These are phyloP conservation scores for Ochetophila trinervis DNA, from an alignment of 306 rosid species.

Conservation along the genomic window DNA sequence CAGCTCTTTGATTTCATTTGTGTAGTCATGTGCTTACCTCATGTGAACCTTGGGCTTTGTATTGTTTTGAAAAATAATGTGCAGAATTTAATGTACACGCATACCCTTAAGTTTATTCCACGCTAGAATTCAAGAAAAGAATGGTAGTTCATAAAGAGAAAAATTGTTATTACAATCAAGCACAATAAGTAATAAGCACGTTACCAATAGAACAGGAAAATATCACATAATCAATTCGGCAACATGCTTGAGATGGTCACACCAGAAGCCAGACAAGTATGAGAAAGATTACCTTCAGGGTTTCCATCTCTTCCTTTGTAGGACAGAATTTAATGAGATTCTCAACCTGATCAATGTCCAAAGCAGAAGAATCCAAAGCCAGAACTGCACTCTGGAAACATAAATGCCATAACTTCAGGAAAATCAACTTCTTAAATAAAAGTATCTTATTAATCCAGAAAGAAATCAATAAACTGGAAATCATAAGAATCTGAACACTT, in stretches of 20 bases:
- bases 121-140: too few relatives aligned
- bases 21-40: too few relatives aligned
- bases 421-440: background rate
- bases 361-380: slow-evolving; percentile 58
- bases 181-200: background rate
- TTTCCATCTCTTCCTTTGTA: slow-evolving; percentile 94
- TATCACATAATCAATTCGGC: background rate
- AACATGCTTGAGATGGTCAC: background rate
- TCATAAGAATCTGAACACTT: background rate
- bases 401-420: background rate
- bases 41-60: too few relatives aligned
- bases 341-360: slow-evolving; percentile 85
- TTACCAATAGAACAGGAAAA: background rate
- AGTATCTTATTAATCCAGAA: background rate
- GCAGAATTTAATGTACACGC: too few relatives aligned
- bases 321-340: slow-evolving; percentile 97
- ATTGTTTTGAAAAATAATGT: too few relatives aligned
- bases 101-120: too few relatives aligned
- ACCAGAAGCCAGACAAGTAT: background rate
- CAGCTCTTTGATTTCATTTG: too few relatives aligned
- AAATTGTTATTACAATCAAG: background rate
- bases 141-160: background rate
- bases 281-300: slow-evolving; percentile 56
- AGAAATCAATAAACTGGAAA: background rate
- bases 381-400: slow-evolving; percentile 50